phyloP scores from a whole-genome alignment of 306 rosid genomes.

The Cucurbita pepo region DNA sequence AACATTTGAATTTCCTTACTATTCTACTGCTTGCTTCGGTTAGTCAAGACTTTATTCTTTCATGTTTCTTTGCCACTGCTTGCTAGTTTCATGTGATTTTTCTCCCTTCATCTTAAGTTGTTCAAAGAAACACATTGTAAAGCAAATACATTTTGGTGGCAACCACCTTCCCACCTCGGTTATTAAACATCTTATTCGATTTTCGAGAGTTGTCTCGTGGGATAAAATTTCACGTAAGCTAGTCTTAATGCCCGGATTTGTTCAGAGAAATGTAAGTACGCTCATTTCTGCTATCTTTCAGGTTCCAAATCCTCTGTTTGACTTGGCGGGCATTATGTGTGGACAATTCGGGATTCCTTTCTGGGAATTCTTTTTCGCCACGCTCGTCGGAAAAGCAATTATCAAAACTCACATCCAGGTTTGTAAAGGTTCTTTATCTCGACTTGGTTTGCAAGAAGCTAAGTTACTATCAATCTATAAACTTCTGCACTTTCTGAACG shows the following conservation, averaged over 20 bases:
- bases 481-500: no score
- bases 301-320: conserved; percentile 98
- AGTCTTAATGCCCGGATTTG: neutral
- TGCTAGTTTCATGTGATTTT: neutral
- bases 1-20: conserved; percentile 65
- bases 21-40: conserved; percentile 96
- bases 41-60: conserved; percentile 23
- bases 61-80: neutral
- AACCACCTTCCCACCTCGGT: neutral
- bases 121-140: neutral
- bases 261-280: neutral
- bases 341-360: conserved; percentile 93
- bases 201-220: neutral
- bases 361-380: conserved; percentile 77
- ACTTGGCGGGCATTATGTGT: conserved; percentile 99
- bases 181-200: neutral
- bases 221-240: neutral
- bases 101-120: neutral
- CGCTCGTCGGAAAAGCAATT: conserved; percentile 85
- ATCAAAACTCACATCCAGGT: conserved; percentile 97
- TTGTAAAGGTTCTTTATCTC: conserved; percentile 7
- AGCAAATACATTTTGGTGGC: neutral
- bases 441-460: neutral
- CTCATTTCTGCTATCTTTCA: conserved; percentile 17
- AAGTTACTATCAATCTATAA: neutral